Base-by-base conservation (phyloP, 257 asterid genomes). In the Fraxinus cuspidata region DNA sequence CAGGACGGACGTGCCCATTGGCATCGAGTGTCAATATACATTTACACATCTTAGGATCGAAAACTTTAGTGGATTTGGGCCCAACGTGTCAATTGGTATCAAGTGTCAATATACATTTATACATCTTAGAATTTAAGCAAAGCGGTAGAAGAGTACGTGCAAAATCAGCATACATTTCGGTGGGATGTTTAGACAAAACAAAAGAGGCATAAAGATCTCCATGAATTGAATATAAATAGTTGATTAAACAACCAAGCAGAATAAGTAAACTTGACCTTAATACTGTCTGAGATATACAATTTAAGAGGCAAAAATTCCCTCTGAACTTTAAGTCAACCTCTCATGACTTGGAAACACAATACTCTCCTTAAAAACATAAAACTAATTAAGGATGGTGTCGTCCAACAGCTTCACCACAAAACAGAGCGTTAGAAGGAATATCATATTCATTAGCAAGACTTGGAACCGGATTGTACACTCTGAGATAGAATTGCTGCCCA, bases 361-460 rank as follows among this genome's bases (percentile, higher is more conserved):
- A 72, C 44, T 31, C 75, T 21, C 34, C 49, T 77, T 58, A 38
- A 78, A 13, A 64, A n/a, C 40, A 56, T 40, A 49, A 74, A 19
- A 37, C 80, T 28, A 72, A 2, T 77, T 81, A 92, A 72, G 83
- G 83, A 75, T 64, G 87, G 27, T 31, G 68, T n/a, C 78, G 73
- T 31, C 97, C 97, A 3, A 79, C 90, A 19, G 98, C 98, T 84
- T 84, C 87, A 76, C 98, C 98, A 42, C 99, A 96, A 47, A 90
- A 94, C 74, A 96, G 88, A 47, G 87, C 97, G 58, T 96, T 93
- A 15, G 81, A 32, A 2, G 99, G 97, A 1, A 89, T 92, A 70
- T 88, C 81, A 13, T 93, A 93, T 77, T 96, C 99, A 38, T 89
- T 93, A 0, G 96, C 86, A 29, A 86, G 81, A 37, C 83, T 93